Evolutionary conservation across 208 protist species (phyloP).

Genomic region (Wallacemonas sp.): DNA sequence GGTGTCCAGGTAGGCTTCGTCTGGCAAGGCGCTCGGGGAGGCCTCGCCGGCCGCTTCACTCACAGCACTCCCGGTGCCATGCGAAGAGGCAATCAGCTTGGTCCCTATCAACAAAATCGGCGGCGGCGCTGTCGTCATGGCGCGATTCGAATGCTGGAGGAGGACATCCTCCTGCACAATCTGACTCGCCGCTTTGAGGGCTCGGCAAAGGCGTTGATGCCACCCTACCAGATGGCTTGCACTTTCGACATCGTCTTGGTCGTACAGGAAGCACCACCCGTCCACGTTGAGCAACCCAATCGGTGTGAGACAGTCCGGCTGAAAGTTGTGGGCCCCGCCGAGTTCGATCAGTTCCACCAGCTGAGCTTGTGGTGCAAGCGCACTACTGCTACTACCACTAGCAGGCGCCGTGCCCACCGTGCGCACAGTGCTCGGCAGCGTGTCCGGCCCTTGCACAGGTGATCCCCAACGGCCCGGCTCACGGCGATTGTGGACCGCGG

Average conservation of each 20-base stretch:
- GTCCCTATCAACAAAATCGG: constrained; percentile 48
- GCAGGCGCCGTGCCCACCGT: no score
- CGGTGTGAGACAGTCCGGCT: constrained; percentile 38
- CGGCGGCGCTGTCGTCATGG: constrained; percentile 16
- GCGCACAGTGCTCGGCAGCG: no score
- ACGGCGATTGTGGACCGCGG: not conserved
- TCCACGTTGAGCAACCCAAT: constrained; percentile 59
- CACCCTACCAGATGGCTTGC: constrained; percentile 49
- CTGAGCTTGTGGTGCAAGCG: constrained; percentile 23
- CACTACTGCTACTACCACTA: no score
- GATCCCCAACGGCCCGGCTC: not conserved
- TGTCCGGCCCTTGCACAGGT: no score
- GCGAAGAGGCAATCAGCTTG: constrained; percentile 29
- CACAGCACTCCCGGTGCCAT: not conserved
- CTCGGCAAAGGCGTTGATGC: constrained; percentile 40
- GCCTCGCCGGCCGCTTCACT: no score
- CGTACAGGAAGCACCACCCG: constrained; percentile 81
- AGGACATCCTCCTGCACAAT: constrained; percentile 3
- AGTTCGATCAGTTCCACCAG: constrained; percentile 79
- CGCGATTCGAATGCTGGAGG: not conserved
- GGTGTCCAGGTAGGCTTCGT: constrained; percentile 38
- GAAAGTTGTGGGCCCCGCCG: constrained; percentile 68
- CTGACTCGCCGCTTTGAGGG: not conserved
- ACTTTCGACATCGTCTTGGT: constrained; percentile 58
- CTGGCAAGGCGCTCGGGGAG: constrained; percentile 23